phyloP scores from a whole-genome alignment of 2,329 filamentous ascomycete species.

The Trichoderma simmonsii region DNA sequence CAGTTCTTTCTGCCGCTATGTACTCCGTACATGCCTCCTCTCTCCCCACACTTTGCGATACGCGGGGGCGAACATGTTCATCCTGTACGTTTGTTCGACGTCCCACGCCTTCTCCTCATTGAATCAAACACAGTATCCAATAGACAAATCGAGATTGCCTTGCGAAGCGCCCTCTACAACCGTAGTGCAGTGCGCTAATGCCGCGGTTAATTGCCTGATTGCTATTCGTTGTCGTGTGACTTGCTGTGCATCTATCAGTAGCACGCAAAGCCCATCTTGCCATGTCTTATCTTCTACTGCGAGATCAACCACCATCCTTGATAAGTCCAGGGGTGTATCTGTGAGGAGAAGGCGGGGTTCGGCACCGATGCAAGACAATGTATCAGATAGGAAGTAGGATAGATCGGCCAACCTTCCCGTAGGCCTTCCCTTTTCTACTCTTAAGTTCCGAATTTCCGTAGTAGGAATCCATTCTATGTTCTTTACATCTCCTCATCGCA shows the following conservation, averaged over 20 bases:
- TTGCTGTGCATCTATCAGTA: neutral
- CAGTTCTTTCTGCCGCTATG: neutral
- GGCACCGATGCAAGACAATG: neutral
- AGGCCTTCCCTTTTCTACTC: neutral
- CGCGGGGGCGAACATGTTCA: neutral
- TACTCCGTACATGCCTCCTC: neutral
- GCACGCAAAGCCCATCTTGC: neutral
- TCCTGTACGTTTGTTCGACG: neutral
- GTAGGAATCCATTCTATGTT: neutral
- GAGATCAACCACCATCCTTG: neutral
- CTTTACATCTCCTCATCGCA: too few relatives aligned
- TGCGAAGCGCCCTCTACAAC: neutral
- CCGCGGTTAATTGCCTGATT: neutral
- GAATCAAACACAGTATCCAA: neutral
- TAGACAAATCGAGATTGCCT: neutral
- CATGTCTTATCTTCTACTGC: constrained; percentile 7
- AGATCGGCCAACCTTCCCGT: neutral
- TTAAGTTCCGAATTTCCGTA: neutral
- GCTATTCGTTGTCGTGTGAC: neutral
- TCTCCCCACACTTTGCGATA: neutral
- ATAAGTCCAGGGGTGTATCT: neutral
- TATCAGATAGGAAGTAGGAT: neutral
- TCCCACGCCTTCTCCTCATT: neutral
- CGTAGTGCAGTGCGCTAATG: neutral
- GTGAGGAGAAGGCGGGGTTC: constrained; percentile 12